Evolutionary conservation across 2,329 filamentous ascomycete genomes (phyloP), one percentile per base, ranked within the genome.

Genomic region (Aspergillus uvarum): DNA sequence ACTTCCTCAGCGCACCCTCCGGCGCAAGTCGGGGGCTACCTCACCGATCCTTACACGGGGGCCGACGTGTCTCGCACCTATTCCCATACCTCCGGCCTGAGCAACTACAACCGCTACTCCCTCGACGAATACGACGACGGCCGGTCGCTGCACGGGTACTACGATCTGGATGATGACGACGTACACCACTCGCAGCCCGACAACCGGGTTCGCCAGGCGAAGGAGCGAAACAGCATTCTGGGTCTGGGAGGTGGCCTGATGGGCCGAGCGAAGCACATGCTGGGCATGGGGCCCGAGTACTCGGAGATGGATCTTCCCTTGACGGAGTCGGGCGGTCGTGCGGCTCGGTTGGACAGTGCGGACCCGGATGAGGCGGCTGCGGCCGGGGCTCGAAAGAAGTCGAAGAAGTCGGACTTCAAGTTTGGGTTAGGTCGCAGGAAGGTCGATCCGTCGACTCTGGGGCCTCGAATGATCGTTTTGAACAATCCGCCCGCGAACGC

Each of bases 221-320:
- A 86, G 66, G 91, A 92, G 74, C 85, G 95, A 68, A 97, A 96
- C 74, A 98, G 93, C 76, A 90, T 97, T 55, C 79, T 98, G 70
- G 87, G 88, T 67, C 79, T 98, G 70, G 93, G 94, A 62, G 93
- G 94, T 62, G 93, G 94, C 19, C 80, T 98, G 62, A 81, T 97
- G 70, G 95, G 93, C 49, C 88, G 85, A 71, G 89, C 94, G 47
- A 98, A 96, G 81, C 93, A 90, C 74, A 92, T 90, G 83, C 80
- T 99, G 62, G 94, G 95, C 56, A 92, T 96, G 87, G 89, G 87
- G 10, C 83, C 84, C n/a, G 67, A 89, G 64, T 98, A 99, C 77
- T 97, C 94, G 35, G 95, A 98, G 78, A 99, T 99, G 95, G 94
- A 99, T 74, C 82, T 99, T 57, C 95, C 95, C 14, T 82, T 99